Percentiles rank a stretch among this genome's conserved stretches.
phyloP scores from a whole-genome alignment of 345 rosid species.

The Hevea brasiliensis region DNA sequence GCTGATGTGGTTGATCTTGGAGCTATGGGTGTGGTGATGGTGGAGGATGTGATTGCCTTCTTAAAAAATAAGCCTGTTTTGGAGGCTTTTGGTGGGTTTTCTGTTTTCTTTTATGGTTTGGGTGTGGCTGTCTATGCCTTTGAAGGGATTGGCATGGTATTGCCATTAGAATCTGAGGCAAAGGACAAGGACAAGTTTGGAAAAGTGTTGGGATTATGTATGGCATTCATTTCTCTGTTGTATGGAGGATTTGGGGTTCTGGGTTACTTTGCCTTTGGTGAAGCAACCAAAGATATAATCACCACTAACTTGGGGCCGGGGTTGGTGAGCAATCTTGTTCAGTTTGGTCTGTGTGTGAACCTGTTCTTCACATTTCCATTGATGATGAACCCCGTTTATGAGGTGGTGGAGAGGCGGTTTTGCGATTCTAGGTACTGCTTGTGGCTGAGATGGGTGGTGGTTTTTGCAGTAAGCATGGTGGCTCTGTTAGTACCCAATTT shows the following conservation, averaged over 20 bases:
- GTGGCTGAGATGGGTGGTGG: constrained; percentile 69
- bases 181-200: constrained; percentile 58
- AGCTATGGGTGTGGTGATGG: constrained; percentile 74
- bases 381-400: constrained; percentile 86
- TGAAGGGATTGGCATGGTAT: constrained; percentile 72
- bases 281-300: constrained; percentile 67
- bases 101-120: constrained; percentile 60
- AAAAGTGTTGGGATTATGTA: constrained; percentile 46
- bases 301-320: constrained; percentile 70
- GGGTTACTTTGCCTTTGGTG: constrained; percentile 78
- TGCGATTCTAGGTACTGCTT: constrained; percentile 47
- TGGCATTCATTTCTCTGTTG: constrained; percentile 53
- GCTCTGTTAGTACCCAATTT: constrained; percentile 69
- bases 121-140: constrained; percentile 77
- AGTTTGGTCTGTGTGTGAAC: constrained; percentile 60
- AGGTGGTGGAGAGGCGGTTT: constrained; percentile 59
- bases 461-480: constrained; percentile 55
- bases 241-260: constrained; percentile 58
- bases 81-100: constrained; percentile 55
- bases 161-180: constrained; percentile 67
- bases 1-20: constrained; percentile 82
- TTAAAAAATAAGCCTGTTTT: constrained; percentile 38
- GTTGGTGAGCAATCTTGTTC: constrained; percentile 54
- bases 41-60: constrained; percentile 53
- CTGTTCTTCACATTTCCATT: constrained; percentile 67